Conservation (phyloP, 2,329 filamentous ascomycete species). For the Arachnomyces sp. region DNA sequence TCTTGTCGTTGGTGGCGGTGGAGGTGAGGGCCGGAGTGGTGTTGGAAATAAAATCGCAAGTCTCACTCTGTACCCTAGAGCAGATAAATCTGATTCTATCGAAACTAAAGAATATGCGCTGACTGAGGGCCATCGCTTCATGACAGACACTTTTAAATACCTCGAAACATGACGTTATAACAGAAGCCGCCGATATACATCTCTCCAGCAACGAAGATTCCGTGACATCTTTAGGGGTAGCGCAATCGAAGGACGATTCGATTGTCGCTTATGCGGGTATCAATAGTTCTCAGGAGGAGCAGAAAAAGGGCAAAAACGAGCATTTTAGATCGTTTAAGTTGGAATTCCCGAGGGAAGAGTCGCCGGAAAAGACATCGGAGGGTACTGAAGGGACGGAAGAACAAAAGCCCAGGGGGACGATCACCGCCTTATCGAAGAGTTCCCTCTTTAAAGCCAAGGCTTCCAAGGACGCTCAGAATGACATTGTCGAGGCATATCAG, state of each 20-base stretch:
- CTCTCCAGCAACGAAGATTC: slow-evolving; percentile 82
- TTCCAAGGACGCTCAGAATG: slow-evolving; percentile 20
- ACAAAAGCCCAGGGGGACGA: slow-evolving; percentile 17
- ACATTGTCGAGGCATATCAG: slow-evolving; percentile 53
- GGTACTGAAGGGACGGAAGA: slow-evolving; percentile 15
- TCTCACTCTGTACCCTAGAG: slow-evolving; percentile 12
- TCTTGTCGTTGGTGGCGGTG: slow-evolving; percentile 78
- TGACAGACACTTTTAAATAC: slow-evolving; percentile 64
- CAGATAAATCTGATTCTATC: slow-evolving; percentile 4
- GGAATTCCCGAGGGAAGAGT: slow-evolving; percentile 42
- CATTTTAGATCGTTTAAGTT: slow-evolving; percentile 74
- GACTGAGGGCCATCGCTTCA: slow-evolving; percentile 4
- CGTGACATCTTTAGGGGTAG: slow-evolving; percentile 71
- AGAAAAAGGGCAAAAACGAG: slow-evolving; percentile 69
- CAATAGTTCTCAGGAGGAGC: slow-evolving; percentile 68
- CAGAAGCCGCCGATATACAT: slow-evolving; percentile 63
- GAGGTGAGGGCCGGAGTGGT: slow-evolving; percentile 71
- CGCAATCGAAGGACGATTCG: slow-evolving; percentile 49
- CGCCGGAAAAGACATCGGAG: slow-evolving; percentile 12
- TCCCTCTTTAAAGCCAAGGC: slow-evolving; percentile 21
- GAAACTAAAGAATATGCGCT: neutral
- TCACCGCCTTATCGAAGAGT: slow-evolving; percentile 26
- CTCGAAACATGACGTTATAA: slow-evolving; percentile 56
- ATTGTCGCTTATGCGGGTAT: slow-evolving; percentile 65
- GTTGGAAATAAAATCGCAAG: slow-evolving; percentile 80